A percentile compares a stretch with the other conserved stretches of the same genome.
phyloP scores from a whole-genome alignment of 192 early-diverging fungal species.

The Coemansia interrupta region DNA sequence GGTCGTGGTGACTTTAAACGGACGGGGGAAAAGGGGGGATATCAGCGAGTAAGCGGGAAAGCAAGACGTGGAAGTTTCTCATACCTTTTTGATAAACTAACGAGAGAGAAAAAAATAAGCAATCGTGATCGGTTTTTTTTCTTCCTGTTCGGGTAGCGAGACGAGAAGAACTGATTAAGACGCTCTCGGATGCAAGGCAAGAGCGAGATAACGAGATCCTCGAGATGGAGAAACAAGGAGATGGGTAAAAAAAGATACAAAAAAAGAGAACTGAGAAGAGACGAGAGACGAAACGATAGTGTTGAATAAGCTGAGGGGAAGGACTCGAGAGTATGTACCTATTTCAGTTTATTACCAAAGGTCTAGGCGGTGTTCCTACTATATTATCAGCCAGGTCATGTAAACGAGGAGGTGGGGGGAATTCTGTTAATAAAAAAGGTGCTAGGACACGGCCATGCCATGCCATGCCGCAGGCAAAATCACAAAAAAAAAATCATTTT shows the following conservation, averaged over 20 bases:
- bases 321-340: neutral
- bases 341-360: conserved; percentile 3
- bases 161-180: neutral
- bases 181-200: conserved; percentile 29
- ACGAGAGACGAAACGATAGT: no score
- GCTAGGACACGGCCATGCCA: no score
- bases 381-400: neutral
- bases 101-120: conserved; percentile 4
- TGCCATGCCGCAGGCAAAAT: neutral
- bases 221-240: neutral
- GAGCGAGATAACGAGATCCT: conserved; percentile 5
- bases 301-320: no score
- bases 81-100: neutral
- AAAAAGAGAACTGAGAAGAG: neutral
- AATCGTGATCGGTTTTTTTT: conserved; percentile 6
- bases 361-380: neutral
- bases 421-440: no score
- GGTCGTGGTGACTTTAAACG: neutral
- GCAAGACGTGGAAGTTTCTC: conserved; percentile 8
- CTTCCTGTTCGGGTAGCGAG: neutral
- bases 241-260: neutral
- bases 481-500: neutral
- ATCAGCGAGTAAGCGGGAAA: conserved; percentile 6
- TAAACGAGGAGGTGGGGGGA: no score
- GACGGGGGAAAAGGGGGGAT: neutral